These are phyloP conservation scores for Pneumocystis wakefieldiae DNA, from an alignment of 1,139 yeast genomes.

Conservation along the genomic window DNA sequence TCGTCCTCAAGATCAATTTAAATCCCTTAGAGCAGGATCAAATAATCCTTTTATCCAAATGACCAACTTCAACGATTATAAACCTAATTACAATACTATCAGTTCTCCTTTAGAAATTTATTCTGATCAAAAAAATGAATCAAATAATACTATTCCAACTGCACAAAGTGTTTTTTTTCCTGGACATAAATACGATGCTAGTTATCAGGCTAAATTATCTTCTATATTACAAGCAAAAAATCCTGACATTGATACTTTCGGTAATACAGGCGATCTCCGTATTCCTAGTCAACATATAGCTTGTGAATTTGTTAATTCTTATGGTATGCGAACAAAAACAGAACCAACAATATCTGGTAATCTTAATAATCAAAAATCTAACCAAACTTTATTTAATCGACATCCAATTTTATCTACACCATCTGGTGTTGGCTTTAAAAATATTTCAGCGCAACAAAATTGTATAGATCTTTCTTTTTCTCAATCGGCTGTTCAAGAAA, in stretches of 20 bases:
- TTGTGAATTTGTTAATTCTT: constrained; percentile 65
- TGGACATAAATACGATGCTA: constrained; percentile 2
- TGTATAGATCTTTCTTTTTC: not conserved
- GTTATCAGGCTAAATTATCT: constrained; percentile 56
- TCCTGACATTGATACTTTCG: constrained; percentile 81
- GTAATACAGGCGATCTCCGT: constrained; percentile 79
- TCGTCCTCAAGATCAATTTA: constrained; percentile 21
- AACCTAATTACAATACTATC: not conserved
- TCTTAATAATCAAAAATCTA: constrained; percentile 1
- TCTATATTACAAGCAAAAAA: constrained; percentile 70
- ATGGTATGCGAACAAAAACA: constrained; percentile 32
- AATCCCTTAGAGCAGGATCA: constrained; percentile 63
- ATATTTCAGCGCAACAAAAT: not conserved
- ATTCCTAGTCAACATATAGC: constrained; percentile 91
- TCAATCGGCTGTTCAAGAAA: not conserved
- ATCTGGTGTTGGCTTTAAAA: not conserved
- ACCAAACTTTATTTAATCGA: not conserved
- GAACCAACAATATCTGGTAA: constrained; percentile 10
- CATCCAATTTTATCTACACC: not conserved
- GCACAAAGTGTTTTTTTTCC: constrained; percentile 6
- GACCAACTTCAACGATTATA: constrained; percentile 8
- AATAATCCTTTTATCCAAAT: constrained; percentile 75
- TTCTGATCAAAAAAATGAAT: constrained; percentile 2
- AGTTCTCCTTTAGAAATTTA: constrained; percentile 1
- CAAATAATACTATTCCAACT: constrained; percentile 6